Conservation (phyloP, 768 basidiomycete genomes). For the Leccinum aurantiacum region DNA sequence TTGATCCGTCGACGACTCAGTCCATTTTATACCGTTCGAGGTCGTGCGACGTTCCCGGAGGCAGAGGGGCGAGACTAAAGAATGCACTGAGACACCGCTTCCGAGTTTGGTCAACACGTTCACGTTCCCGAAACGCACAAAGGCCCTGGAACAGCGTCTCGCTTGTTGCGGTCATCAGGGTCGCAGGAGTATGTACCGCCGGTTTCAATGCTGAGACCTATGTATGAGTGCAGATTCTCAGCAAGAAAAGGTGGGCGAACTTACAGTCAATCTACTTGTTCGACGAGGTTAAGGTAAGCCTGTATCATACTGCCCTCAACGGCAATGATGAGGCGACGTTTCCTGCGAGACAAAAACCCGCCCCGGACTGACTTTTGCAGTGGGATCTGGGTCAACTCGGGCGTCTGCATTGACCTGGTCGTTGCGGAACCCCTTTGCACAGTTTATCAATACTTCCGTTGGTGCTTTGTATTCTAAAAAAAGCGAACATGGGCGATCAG, state of each 20-base stretch:
- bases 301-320: slow-evolving; percentile 22
- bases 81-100: not conserved
- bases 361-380: slow-evolving; percentile 54
- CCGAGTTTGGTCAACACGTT: not conserved
- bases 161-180: too few species aligned
- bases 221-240: not conserved
- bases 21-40: slow-evolving; percentile 8
- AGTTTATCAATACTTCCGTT: slow-evolving; percentile 58
- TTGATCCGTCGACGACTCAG: too few species aligned
- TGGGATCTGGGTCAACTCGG: slow-evolving; percentile 61
- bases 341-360: not conserved
- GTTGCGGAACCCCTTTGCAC: slow-evolving; percentile 28
- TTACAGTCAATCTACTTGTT: slow-evolving; percentile 76
- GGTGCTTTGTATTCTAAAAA: slow-evolving; percentile 43
- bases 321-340: not conserved
- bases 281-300: slow-evolving; percentile 64
- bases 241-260: slow-evolving; percentile 22
- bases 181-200: too few species aligned
- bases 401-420: slow-evolving; percentile 35
- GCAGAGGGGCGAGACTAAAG: not conserved
- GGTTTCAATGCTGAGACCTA: too few species aligned
- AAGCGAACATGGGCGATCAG: not conserved
- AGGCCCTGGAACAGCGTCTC: too few species aligned
- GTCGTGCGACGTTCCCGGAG: not conserved
- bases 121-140: not conserved